phyloP scores from a whole-genome alignment of 768 basidiomycete species.

The Mycena maculata region DNA sequence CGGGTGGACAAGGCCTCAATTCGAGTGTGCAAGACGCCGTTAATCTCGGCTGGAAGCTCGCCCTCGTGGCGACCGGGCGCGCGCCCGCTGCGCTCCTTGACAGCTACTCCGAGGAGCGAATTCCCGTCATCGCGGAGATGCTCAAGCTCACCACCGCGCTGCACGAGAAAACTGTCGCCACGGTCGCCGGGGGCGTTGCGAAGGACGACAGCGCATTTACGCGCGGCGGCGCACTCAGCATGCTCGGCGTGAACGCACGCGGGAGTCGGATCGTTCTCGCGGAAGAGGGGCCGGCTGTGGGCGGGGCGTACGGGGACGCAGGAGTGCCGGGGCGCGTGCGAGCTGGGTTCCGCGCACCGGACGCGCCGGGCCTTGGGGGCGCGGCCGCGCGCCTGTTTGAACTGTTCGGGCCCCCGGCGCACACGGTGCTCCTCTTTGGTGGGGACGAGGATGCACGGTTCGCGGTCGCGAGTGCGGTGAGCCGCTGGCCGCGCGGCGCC shows the following conservation, averaged over 20 bases:
- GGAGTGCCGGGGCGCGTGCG: slow-evolving; percentile 19
- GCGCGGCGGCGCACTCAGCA: slow-evolving; percentile 38
- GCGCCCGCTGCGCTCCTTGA: slow-evolving; percentile 50
- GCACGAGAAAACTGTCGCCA: slow-evolving; percentile 37
- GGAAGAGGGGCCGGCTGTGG: slow-evolving; percentile 27
- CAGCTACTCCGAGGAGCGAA: slow-evolving; percentile 54
- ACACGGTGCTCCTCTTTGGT: slow-evolving; percentile 47
- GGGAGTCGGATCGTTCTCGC: slow-evolving; percentile 54
- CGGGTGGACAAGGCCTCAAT: slow-evolving; percentile 56
- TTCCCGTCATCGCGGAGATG: slow-evolving; percentile 59
- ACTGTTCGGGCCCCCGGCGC: slow-evolving; percentile 38
- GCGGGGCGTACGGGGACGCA: not conserved
- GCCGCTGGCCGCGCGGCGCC: not conserved
- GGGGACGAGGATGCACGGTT: not conserved
- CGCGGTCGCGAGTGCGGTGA: not conserved
- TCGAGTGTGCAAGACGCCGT: slow-evolving; percentile 51
- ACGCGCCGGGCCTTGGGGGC: too few species aligned
- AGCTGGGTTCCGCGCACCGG: not conserved
- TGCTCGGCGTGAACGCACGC: slow-evolving; percentile 58
- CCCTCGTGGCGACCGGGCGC: slow-evolving; percentile 51
- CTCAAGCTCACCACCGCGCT: slow-evolving; percentile 50
- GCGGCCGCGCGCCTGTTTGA: slow-evolving; percentile 39
- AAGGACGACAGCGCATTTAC: slow-evolving; percentile 4
- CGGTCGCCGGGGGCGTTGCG: too few species aligned
- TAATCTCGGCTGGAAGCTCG: slow-evolving; percentile 60